Conservation (phyloP, 2,329 filamentous ascomycete species). For the Microcyclospora tardicrescens region DNA sequence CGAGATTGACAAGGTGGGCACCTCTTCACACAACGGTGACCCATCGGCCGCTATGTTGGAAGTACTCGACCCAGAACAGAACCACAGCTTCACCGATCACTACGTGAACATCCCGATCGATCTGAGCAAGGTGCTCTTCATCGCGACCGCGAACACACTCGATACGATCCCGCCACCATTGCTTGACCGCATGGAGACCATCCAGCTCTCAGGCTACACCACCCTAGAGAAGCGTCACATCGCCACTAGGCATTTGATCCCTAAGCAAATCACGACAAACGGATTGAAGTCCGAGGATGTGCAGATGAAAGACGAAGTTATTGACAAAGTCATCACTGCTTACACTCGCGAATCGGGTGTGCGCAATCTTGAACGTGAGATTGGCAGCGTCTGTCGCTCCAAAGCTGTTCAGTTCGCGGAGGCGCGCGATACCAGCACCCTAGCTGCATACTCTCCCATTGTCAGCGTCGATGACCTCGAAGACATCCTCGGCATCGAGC, state of each 20-base stretch:
- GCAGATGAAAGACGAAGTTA: constrained; percentile 63
- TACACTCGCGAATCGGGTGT: constrained; percentile 96
- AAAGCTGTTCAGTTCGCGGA: constrained; percentile 94
- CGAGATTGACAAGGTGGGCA: constrained; percentile 94
- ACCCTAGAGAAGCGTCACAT: constrained; percentile 96
- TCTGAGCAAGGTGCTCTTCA: constrained; percentile 91
- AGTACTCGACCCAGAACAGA: constrained; percentile 94
- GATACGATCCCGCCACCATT: constrained; percentile 92
- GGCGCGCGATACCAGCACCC: constrained; percentile 59
- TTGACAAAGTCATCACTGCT: constrained; percentile 89
- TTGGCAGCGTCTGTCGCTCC: constrained; percentile 83
- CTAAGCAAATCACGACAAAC: constrained; percentile 87
- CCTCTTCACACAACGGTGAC: constrained; percentile 84
- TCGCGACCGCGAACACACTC: constrained; percentile 87
- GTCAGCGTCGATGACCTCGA: constrained; percentile 74
- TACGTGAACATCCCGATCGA: constrained; percentile 95
- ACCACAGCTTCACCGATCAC: constrained; percentile 87
- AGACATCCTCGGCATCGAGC: constrained; percentile 80
- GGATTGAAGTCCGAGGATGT: constrained; percentile 68
- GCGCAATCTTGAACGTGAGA: constrained; percentile 87
- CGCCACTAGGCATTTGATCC: constrained; percentile 81
- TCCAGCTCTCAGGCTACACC: constrained; percentile 86
- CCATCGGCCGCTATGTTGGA: constrained; percentile 96
- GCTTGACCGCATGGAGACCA: constrained; percentile 93
- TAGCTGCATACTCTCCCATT: constrained; percentile 54